A percentile compares a stretch with the other conserved stretches of the same genome.
These are phyloP conservation scores for Paxillus rubicundulus DNA, from an alignment of 768 basidiomycete genomes.

Conservation along the genomic window DNA sequence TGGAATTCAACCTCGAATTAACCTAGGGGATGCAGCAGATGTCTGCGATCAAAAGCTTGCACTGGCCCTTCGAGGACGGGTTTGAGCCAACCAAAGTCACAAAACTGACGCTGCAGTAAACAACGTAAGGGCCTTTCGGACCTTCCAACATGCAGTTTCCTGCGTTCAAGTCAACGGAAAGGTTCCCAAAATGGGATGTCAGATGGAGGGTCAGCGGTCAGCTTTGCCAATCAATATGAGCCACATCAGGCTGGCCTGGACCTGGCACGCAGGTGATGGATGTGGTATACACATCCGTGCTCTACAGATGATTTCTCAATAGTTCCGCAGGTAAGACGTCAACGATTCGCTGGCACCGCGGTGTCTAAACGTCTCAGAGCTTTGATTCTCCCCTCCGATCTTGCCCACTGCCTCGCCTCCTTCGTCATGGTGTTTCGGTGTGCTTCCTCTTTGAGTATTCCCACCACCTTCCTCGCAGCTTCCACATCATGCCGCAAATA, in stretches of 20 bases:
- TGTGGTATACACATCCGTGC: too few species aligned
- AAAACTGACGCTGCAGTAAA: too few species aligned
- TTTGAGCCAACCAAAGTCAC: not conserved
- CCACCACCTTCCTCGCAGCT: conserved; percentile 52
- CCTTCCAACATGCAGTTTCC: too few species aligned
- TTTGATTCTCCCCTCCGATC: conserved; percentile 20
- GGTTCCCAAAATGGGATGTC: too few species aligned
- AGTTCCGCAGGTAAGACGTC: not conserved
- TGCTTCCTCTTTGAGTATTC: conserved; percentile 50
- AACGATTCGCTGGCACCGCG: conserved; percentile 7
- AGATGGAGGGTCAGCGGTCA: too few species aligned
- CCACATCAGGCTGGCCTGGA: too few species aligned
- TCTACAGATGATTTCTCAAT: not conserved
- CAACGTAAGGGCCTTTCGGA: too few species aligned
- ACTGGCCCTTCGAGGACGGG: not conserved
- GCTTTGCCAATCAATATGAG: too few species aligned
- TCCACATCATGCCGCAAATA: conserved; percentile 50
- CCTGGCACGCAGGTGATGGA: too few species aligned
- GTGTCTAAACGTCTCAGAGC: not conserved
- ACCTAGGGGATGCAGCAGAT: conserved; percentile 3
- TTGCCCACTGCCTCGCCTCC: conserved; percentile 16
- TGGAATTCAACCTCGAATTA: conserved; percentile 4
- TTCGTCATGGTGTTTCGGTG: conserved; percentile 8
- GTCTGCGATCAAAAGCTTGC: not conserved
- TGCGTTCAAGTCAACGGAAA: too few species aligned